Base-by-base conservation (phyloP, 805 yeast genomes). In the Teunomyces atbi region DNA sequence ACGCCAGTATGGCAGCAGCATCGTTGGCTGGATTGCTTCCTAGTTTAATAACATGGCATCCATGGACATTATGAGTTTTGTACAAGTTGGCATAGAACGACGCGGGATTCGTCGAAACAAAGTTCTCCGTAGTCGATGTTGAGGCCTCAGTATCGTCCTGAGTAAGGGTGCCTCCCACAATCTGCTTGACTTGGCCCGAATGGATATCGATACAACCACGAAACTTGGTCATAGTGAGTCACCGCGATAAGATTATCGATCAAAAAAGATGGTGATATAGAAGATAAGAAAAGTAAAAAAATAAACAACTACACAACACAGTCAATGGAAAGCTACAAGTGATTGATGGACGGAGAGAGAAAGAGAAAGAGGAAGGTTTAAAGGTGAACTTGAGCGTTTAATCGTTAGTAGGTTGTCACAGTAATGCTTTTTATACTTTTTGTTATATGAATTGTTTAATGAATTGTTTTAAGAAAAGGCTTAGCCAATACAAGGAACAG, bases 201-300 rank as follows among this genome's bases (percentile, higher is more conserved):
- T 94, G 99, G 48, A 94, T 83, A 62, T 94, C 99, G 32, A 94
- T 92, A 60, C 99, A 94, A 0, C 97, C 98, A 58, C 91, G 80
- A 68, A 89, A 94, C 44, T 77, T 76, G 0, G 97, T 91, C 97
- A 91, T 90, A 5, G 30, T 20, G 12, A 18, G 20, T 15, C 33
- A 30, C 33, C 18, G 33, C 33, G 33, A 13, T 30, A 30, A 4
- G 33, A 30, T 13, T 11, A 30, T 30, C 18, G 16, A 30, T 30
- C 33, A 30, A 15, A 30, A 29, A 30, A 30, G 33, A 30, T 13
- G 5, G 3, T 13, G 38, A 33, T 12, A 11, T 7, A 16, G 13
- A 34, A 7, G 37, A 34, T 19, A 19, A 34, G 13, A 12, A 18
- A 34, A 19, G 12, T 15, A 18, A 23, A 34, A 10, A n/a, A 34